phyloP scores from a whole-genome alignment of 1,284 basidiomycete genomes.

The Papiliotrema terrestris region DNA sequence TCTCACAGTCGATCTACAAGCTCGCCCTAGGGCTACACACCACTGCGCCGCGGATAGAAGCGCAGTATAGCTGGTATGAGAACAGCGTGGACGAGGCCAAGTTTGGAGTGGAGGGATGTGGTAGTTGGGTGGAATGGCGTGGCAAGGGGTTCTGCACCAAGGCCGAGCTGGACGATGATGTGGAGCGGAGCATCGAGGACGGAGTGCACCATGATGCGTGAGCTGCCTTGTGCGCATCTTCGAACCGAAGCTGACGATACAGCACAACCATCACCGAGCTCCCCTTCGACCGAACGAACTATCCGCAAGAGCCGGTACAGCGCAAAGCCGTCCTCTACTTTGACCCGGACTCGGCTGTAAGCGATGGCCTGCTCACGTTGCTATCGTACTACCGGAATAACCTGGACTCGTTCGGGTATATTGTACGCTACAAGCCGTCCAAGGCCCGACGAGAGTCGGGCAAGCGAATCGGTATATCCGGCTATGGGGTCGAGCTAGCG shows the following conservation, averaged over 20 bases:
- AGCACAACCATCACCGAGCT: conserved; percentile 33
- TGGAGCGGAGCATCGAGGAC: conserved; percentile 55
- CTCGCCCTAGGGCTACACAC: conserved; percentile 40
- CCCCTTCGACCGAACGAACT: conserved; percentile 68
- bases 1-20: conserved; percentile 51
- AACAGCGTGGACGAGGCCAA: conserved; percentile 56
- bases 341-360: conserved; percentile 55
- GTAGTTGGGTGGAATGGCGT: conserved; percentile 85
- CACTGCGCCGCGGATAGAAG: conserved; percentile 41
- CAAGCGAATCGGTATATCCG: conserved; percentile 58
- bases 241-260: conserved; percentile 18
- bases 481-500: conserved; percentile 87
- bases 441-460: neutral
- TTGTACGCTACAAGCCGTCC: conserved; percentile 64
- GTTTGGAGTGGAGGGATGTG: conserved; percentile 58
- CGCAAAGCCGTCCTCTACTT: conserved; percentile 68
- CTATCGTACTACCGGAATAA: conserved; percentile 55
- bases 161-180: conserved; percentile 59
- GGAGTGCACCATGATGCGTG: conserved; percentile 19
- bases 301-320: conserved; percentile 50
- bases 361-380: conserved; percentile 65
- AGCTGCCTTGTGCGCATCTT: conserved; percentile 7
- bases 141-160: conserved; percentile 70
- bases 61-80: conserved; percentile 39
- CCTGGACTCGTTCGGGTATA: conserved; percentile 61